Evolutionary conservation across 202 grass and related monocot species (phyloP).

Genomic region (Alloteropsis angusta): DNA sequence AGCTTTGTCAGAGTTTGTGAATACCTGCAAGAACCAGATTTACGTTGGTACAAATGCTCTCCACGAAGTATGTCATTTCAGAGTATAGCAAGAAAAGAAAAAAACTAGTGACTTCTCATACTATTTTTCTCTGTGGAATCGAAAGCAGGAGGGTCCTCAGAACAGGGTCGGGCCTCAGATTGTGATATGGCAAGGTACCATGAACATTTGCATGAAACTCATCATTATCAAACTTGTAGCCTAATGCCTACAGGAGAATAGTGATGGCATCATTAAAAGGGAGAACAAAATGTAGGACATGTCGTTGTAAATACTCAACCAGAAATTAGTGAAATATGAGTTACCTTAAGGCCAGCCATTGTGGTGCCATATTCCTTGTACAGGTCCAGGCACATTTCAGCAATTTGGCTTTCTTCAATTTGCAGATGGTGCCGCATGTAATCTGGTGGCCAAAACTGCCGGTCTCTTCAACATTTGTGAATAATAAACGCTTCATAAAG

Average conservation of each 20-base stretch:
- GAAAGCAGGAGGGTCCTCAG: constrained; percentile 53
- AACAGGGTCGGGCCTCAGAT: constrained; percentile 44
- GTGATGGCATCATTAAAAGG: not conserved
- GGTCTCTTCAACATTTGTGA: not conserved
- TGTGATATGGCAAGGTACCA: constrained; percentile 59
- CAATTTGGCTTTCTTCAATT: constrained; percentile 53
- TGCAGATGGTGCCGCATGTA: constrained; percentile 59
- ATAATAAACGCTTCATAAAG: not conserved
- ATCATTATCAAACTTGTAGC: constrained; percentile 43
- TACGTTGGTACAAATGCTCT: not conserved
- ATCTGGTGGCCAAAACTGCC: constrained; percentile 23
- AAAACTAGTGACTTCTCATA: not conserved
- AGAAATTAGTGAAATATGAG: not conserved
- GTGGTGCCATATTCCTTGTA: constrained; percentile 69
- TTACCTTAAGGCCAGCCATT: constrained; percentile 67
- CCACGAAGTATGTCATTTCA: not conserved
- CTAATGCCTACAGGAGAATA: constrained; percentile 38
- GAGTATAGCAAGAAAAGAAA: not conserved
- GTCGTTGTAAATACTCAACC: not conserved
- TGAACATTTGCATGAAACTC: constrained; percentile 66
- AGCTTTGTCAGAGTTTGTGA: constrained; percentile 53
- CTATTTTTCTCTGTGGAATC: constrained; percentile 58
- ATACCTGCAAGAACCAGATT: constrained; percentile 33
- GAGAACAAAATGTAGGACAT: not conserved
- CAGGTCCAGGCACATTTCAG: constrained; percentile 45